These are phyloP conservation scores for Alternaria conjuncta DNA, from an alignment of 2,329 filamentous ascomycete genomes.

Conservation along the genomic window DNA sequence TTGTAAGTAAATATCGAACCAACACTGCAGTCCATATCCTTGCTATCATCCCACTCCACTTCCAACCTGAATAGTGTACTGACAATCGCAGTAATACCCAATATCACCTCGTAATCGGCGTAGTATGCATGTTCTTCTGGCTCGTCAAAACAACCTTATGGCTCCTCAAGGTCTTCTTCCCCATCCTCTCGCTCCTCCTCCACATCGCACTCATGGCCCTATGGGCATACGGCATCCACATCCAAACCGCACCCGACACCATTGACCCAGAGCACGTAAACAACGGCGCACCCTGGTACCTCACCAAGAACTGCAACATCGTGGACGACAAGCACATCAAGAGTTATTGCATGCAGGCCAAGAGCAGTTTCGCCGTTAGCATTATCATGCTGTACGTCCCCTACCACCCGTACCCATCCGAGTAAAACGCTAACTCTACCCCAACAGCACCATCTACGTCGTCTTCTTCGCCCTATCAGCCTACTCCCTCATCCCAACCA, in stretches of 20 bases:
- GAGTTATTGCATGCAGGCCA: constrained; percentile 70
- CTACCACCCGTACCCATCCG: background rate
- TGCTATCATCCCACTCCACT: background rate
- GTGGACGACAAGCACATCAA: constrained; percentile 62
- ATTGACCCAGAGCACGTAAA: constrained; percentile 69
- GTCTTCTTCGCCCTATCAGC: constrained; percentile 65
- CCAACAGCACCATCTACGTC: constrained; percentile 64
- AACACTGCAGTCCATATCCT: background rate
- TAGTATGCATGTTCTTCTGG: constrained; percentile 77
- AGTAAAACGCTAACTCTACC: constrained; percentile 3
- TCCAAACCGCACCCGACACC: constrained; percentile 76
- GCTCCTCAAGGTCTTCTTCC: constrained; percentile 74
- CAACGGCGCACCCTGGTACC: constrained; percentile 73
- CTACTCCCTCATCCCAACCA: constrained; percentile 60
- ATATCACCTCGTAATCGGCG: constrained; percentile 77
- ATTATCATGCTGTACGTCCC: constrained; percentile 70
- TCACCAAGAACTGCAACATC: constrained; percentile 71
- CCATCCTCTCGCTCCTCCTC: constrained; percentile 66
- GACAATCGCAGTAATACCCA: constrained; percentile 66
- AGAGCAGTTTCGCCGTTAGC: constrained; percentile 69
- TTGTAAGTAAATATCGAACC: constrained; percentile 61
- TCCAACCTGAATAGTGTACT: background rate
- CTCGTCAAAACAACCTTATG: constrained; percentile 72
- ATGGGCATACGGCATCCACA: constrained; percentile 70
- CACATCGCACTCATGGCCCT: constrained; percentile 66